phyloP scores from a whole-genome alignment of 208 protist species.

The Acanthamoeba healyi region DNA sequence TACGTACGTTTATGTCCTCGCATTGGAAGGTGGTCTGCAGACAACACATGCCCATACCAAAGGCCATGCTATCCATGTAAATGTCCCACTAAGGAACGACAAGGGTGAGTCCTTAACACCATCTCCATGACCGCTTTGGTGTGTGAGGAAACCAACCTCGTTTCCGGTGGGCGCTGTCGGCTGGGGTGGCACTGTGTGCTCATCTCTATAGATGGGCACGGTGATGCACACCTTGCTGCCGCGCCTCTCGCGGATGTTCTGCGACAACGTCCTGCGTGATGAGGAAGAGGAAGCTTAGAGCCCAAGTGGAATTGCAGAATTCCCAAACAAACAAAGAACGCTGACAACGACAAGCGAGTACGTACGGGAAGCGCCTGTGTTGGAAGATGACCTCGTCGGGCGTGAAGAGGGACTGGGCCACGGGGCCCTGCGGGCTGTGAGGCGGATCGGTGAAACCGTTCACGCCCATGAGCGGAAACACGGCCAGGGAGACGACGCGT shows the following conservation, averaged over 20 bases:
- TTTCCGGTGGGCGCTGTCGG: background rate
- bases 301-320: background rate
- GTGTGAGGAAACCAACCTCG: background rate
- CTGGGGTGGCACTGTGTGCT: constrained; percentile 88
- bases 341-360: constrained; percentile 27
- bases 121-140: too few relatives aligned
- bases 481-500: constrained; percentile 94
- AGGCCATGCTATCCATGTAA: constrained; percentile 99
- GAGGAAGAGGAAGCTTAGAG: background rate
- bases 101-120: too few relatives aligned
- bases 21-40: constrained; percentile 93
- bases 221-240: constrained; percentile 96
- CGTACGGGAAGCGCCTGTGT: constrained; percentile 96
- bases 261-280: constrained; percentile 93
- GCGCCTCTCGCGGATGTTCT: constrained; percentile 96
- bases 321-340: background rate
- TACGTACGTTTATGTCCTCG: constrained; percentile 53
- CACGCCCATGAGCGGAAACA: constrained; percentile 96
- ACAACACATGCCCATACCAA: constrained; percentile 99
- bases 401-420: constrained; percentile 95
- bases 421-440: constrained; percentile 78
- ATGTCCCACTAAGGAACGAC: constrained; percentile 90
- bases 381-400: constrained; percentile 98
- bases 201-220: constrained; percentile 97
- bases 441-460: constrained; percentile 61